Percentiles rank a stretch among this genome's conserved stretches.
These are phyloP conservation scores for Saccharomycopsis babjevae DNA, from an alignment of 805 yeast genomes.

Conservation along the genomic window DNA sequence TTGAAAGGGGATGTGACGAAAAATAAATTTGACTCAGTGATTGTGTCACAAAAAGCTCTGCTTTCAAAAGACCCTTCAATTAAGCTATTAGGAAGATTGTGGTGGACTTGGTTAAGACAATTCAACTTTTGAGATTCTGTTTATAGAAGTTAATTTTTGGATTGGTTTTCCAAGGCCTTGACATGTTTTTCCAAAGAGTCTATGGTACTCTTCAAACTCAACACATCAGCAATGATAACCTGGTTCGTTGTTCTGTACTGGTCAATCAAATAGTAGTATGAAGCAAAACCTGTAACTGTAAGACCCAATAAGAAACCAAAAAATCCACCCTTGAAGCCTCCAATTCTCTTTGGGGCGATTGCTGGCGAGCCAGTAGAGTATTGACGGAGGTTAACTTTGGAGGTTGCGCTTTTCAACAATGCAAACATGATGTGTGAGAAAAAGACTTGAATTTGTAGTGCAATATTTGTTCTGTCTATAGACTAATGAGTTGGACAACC, in stretches of 20 bases:
- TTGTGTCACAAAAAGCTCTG: no score
- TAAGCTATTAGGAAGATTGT: no score
- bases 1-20: no score
- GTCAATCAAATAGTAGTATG: constrained; percentile 70
- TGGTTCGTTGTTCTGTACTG: constrained; percentile 66
- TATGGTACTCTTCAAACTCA: constrained; percentile 59
- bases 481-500: no score
- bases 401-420: background rate
- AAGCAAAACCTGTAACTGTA: constrained; percentile 59
- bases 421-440: background rate
- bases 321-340: constrained; percentile 40
- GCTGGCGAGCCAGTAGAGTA: background rate
- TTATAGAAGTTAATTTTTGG: background rate
- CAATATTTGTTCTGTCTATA: no score
- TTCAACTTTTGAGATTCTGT: background rate
- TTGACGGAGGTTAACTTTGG: background rate
- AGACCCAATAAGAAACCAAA: constrained; percentile 76
- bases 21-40: no score
- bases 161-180: constrained; percentile 41
- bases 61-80: no score
- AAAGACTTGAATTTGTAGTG: background rate
- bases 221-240: constrained; percentile 65
- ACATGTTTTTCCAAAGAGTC: constrained; percentile 61
- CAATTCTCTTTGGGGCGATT: constrained; percentile 23
- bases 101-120: no score